Evolutionary conservation across 768 basidiomycete species (phyloP).

Genomic region (Rhodotorula paludigena): DNA sequence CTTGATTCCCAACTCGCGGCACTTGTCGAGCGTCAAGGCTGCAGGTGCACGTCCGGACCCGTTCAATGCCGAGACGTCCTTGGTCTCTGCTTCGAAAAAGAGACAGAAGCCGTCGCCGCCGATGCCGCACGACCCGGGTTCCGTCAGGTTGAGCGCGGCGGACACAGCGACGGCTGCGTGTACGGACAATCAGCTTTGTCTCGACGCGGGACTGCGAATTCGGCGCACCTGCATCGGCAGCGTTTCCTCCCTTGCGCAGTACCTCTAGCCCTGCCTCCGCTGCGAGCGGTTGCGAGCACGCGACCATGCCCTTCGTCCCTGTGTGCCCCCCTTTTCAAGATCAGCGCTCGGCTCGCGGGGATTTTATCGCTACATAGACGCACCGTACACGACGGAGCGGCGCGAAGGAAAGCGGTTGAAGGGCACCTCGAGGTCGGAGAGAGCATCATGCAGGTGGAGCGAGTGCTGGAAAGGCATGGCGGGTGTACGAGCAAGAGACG

Average conservation of each 20-base stretch:
- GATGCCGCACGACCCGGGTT: slow-evolving; percentile 77
- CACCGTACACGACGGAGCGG: slow-evolving; percentile 74
- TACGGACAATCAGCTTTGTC: slow-evolving; percentile 55
- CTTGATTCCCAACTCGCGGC: slow-evolving; percentile 63
- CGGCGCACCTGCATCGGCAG: slow-evolving; percentile 57
- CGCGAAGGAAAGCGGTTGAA: slow-evolving; percentile 74
- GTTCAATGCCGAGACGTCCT: slow-evolving; percentile 79
- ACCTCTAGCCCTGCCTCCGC: slow-evolving; percentile 88
- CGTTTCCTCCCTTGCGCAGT: slow-evolving; percentile 87
- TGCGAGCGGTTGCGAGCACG: slow-evolving; percentile 85
- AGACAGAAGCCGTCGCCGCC: slow-evolving; percentile 53
- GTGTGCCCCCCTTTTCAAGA: too few species aligned
- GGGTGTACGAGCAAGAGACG: not conserved
- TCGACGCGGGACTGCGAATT: too few species aligned
- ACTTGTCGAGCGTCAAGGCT: slow-evolving; percentile 69
- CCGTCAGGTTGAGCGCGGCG: slow-evolving; percentile 85
- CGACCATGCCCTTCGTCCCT: slow-evolving; percentile 71
- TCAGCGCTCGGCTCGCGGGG: fast-evolving
- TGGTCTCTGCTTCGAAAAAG: slow-evolving; percentile 78
- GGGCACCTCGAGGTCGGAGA: slow-evolving; percentile 35
- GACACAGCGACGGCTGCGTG: slow-evolving; percentile 79
- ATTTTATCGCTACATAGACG: not conserved
- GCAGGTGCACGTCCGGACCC: slow-evolving; percentile 84
- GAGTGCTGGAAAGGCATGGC: slow-evolving; percentile 3
- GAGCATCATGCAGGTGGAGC: slow-evolving; percentile 17